Evolutionary conservation across 1,139 yeast genomes (phyloP).

Genomic region (Meyerozyma athensensis): DNA sequence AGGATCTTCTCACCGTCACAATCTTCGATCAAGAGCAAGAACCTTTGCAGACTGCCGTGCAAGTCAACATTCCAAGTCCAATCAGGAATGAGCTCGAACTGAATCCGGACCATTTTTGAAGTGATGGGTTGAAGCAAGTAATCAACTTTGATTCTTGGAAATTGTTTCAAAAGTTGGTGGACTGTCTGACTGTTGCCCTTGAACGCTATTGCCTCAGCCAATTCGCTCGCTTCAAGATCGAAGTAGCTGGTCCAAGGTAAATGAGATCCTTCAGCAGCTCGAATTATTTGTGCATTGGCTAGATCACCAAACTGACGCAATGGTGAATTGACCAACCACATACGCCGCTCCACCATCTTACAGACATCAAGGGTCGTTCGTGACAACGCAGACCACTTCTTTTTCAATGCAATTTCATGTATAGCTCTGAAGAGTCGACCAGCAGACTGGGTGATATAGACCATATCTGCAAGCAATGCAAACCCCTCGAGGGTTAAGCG

Average conservation of each 20-base stretch:
- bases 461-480: slow-evolving; percentile 91
- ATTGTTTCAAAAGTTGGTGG: slow-evolving; percentile 58
- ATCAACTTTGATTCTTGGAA: slow-evolving; percentile 60
- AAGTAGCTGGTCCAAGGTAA: slow-evolving; percentile 82
- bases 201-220: slow-evolving; percentile 76
- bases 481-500: slow-evolving; percentile 74
- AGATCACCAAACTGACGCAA: slow-evolving; percentile 68
- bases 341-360: slow-evolving; percentile 72
- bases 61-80: slow-evolving; percentile 70
- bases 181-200: slow-evolving; percentile 63
- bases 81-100: slow-evolving; percentile 60
- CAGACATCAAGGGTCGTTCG: slow-evolving; percentile 58
- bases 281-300: slow-evolving; percentile 66
- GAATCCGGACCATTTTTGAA: slow-evolving; percentile 58
- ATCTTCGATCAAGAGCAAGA: slow-evolving; percentile 73
- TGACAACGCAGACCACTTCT: slow-evolving; percentile 69
- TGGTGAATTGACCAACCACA: slow-evolving; percentile 87
- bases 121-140: slow-evolving; percentile 77
- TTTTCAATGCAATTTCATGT: slow-evolving; percentile 67
- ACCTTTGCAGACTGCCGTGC: slow-evolving; percentile 66
- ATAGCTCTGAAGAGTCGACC: slow-evolving; percentile 85
- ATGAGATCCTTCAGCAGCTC: slow-evolving; percentile 73
- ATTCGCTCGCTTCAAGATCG: slow-evolving; percentile 63
- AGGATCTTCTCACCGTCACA: slow-evolving; percentile 76
- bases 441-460: slow-evolving; percentile 89